Base-by-base conservation (phyloP, 2,329 filamentous ascomycete species). In the Cladophialophora immunda region DNA sequence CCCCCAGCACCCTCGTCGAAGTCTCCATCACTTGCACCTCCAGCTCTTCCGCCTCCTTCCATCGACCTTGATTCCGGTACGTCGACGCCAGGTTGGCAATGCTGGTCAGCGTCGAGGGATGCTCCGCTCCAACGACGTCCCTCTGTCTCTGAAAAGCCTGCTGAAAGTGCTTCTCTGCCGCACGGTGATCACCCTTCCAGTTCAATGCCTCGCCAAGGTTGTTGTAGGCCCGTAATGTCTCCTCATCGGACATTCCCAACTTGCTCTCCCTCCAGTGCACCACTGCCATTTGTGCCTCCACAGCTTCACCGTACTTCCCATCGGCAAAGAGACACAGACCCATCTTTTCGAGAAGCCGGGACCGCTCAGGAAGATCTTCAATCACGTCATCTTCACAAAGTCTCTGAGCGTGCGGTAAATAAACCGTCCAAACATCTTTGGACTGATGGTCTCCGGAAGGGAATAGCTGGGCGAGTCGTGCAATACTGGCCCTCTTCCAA, bases 301-400 rank as follows among this genome's bases (percentile, higher is more conserved):
- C 80, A 17, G 94, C 94, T 77, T 94, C 91, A 69, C 97, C 93
- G 17, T 88, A 87, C 82, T 91, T 90, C 41, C 91, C 94, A 29
- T 88, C 89, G 29, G 87, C 87, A 76, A 94, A 90, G 69, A 98
- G 81, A 56, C 67, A 69, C 6, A 27, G 9, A 17, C 64, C 67
- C 36, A 63, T 70, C 50, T 61, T 68, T 30, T 50, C 47, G 29
- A 71, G 54, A 25, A 69, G 56, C 36, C 34, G 11, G 30, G 62
- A 62, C 30, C 63, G 53, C 47, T 67, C 25, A 34, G 30, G 13
- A 25, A 57, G 9, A 57, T 68, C 54, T 63, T 63, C 55, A 27
- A 53, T 38, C 11, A 8, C 25, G 2, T 19, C 25, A 17, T 55
- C 56, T 34, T 52, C 45, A 30, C 59, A 64, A 27, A 65, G 55